Base-by-base conservation (phyloP, 306 rosid genomes). In the Casuarina equisetifolia region DNA sequence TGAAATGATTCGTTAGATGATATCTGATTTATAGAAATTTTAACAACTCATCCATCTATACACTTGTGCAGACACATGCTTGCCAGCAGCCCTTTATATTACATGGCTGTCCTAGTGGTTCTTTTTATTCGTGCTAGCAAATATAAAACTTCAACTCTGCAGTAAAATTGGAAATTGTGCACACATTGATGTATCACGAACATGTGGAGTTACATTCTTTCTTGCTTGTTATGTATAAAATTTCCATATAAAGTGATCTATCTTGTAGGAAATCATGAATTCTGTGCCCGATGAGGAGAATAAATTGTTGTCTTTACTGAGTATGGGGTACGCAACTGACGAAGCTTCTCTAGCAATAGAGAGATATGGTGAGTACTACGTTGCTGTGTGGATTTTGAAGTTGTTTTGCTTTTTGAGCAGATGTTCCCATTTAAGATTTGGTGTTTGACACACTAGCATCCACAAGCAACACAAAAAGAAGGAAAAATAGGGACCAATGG, bases 341-440 rank as follows among this genome's bases (percentile, higher is more conserved):
- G 99, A 89, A 84, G 98, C 93, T 78, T 84, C 88, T 57, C 48
- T 75, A 40, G 99, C 99, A 52, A 55, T 92, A 11, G 91, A 92
- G 75, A 91, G 99, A 92, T 92, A 93, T 70, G 99, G 99, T 92
- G 87, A 0, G 86, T 82, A 70, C 43, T 67, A 13, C 46, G 48
- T 57, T 43, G 73, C 39, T 38, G 57, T 70, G 46, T 16, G 43
- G 16, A 63, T 38, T 38, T 63, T 63, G 46, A 36, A 63, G 6
- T 38, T 19, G 19, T 5, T 63, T 63, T 13, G 44, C 19, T 38
- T 38, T 63, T 20, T 25, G 32, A 25, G 1, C 32, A 1, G 32
- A 25, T 25, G 2, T 58, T 58, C 11, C 38, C 25, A 25, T 19
- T 10, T 58, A 58, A 25, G 64, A 25, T 58, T 58, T 58, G 3